Base-by-base conservation (phyloP, 164 flowering plant species). In the Echeveria elegans region DNA sequence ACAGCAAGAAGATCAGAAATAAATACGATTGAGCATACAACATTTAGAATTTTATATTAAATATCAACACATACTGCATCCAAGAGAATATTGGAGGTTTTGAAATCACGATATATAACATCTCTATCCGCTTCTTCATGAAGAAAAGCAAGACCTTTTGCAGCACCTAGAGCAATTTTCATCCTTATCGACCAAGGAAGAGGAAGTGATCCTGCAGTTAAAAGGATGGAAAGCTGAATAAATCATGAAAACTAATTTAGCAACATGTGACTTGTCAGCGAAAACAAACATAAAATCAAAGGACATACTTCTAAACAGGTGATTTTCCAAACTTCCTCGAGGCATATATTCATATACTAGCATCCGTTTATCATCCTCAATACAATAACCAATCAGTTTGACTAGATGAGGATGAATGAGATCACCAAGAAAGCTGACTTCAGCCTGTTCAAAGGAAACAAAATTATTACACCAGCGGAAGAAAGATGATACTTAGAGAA, bases 321-420 rank as follows among this genome's bases (percentile, higher is more conserved):
- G 97, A 72, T 88, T 90, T 77, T 90, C 97, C 82, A 90, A 79
- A 82, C 97, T 90, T 73, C 97, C 97, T 67, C 97, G 84, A 65
- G 97, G 95, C 94, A 90, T 85, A 68, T 86, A 90, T 76, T 90
- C 97, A 68, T 90, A 90, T 0, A 86, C 97, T 15, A 90, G 86
- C 77, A 90, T 68, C 76, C 97, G 80, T 64, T 90, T 90, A 82
- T 90, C 90, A 76, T 90, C 97, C 80, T 90, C 97, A 61, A 87
- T 88, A 75, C 97, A 90, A 68, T 85, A 90, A 68, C 97, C 97
- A 68, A 90, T 83, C 63, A 90, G 76, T 72, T 86, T 88, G 63
- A 90, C 97, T 77, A 90, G 75, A 82, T 90, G 83, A 28, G 89
- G 87, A 77, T 88, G 92, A 28, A 88, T 74, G 32, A 90, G 95